phyloP scores from a whole-genome alignment of 1,284 basidiomycete species.

The Cutaneotrichosporon arboriforme region DNA sequence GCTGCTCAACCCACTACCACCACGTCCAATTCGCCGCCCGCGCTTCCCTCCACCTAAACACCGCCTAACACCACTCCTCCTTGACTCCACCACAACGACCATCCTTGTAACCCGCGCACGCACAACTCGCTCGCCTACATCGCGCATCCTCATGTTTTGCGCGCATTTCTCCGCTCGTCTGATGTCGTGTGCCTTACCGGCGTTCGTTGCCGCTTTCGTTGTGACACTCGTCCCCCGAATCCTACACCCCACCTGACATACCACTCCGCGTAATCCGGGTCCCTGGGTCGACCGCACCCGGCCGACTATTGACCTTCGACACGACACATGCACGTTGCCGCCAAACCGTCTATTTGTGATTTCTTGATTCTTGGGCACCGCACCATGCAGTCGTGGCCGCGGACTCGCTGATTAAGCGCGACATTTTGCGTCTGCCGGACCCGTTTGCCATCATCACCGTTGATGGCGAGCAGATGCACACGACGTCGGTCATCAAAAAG shows the following conservation, averaged over 20 bases:
- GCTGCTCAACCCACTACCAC: neutral
- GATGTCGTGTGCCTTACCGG: no score
- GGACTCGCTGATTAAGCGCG: constrained; percentile 79
- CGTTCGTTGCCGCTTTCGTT: no score
- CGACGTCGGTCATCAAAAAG: constrained; percentile 82
- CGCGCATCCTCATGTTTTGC: no score
- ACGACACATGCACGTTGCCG: neutral
- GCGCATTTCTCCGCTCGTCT: no score
- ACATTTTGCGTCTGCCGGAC: constrained; percentile 85
- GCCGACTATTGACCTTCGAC: neutral
- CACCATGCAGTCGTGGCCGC: constrained; percentile 70
- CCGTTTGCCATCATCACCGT: constrained; percentile 93
- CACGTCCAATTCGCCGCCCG: no score
- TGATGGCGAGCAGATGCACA: constrained; percentile 88
- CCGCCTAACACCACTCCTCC: no score
- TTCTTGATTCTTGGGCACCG: neutral
- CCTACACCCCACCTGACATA: neutral
- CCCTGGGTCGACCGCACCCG: neutral
- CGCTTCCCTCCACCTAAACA: neutral
- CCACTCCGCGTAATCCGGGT: neutral
- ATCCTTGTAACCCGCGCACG: no score
- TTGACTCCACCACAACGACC: neutral
- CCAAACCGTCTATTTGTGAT: neutral
- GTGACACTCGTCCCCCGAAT: no score
- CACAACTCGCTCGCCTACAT: neutral